Conservation (phyloP, 441 rosid species). For the Arabidopsis lyrata region DNA sequence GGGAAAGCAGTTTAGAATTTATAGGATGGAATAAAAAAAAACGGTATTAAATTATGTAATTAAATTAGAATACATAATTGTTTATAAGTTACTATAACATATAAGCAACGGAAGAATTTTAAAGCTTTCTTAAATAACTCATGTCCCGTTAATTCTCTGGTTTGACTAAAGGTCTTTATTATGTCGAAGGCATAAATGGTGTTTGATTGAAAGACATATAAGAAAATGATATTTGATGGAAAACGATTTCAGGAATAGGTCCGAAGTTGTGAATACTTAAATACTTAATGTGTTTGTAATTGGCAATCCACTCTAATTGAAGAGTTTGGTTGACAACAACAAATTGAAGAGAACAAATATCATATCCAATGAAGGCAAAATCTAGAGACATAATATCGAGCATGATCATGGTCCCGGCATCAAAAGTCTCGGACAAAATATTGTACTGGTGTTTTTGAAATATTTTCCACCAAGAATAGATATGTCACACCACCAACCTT, state of each 20-base stretch:
- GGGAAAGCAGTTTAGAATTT: neutral
- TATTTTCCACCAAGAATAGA: neutral
- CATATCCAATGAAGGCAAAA: neutral
- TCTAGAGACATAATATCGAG: neutral
- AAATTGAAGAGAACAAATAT: neutral
- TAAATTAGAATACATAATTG: neutral
- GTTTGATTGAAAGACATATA: neutral
- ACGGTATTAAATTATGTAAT: neutral
- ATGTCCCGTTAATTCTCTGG: neutral
- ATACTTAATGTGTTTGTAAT: neutral
- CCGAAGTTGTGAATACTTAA: too few relatives aligned
- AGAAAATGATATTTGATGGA: neutral
- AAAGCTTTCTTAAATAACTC: conserved; percentile 12
- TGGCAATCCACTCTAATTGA: neutral
- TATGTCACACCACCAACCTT: conserved; percentile 1
- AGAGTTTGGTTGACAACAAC: neutral
- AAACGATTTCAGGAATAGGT: neutral
- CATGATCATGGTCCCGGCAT: neutral
- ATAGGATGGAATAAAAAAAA: neutral
- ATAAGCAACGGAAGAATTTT: conserved; percentile 1
- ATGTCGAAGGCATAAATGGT: neutral
- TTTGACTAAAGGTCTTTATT: neutral
- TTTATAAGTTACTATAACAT: conserved; percentile 2
- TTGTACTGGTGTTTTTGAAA: neutral
- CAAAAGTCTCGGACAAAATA: neutral